These are phyloP conservation scores for Hibiscus mutabilis DNA, from an alignment of 345 rosid genomes.

Conservation along the genomic window DNA sequence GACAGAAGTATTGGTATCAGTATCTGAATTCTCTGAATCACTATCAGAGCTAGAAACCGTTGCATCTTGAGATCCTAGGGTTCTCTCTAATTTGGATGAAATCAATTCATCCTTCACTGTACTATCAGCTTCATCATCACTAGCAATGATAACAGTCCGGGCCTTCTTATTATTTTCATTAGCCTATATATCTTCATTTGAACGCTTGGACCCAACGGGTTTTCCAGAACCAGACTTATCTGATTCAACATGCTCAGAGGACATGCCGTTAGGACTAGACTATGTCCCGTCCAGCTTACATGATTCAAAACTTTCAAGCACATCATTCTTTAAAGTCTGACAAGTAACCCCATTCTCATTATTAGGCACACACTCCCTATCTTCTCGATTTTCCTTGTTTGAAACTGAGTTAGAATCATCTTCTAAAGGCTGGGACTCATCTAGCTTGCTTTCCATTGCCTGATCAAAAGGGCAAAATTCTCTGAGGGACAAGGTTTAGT, in stretches of 20 bases:
- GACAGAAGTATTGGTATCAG: slow-evolving; percentile 33
- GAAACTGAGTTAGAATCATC: slow-evolving; percentile 13
- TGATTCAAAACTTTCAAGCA: slow-evolving; percentile 18
- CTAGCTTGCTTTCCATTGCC: slow-evolving; percentile 27
- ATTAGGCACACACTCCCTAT: slow-evolving; percentile 15
- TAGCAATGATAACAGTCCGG: no score
- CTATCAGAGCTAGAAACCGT: slow-evolving; percentile 67
- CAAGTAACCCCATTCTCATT: slow-evolving; percentile 15
- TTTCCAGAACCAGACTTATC: slow-evolving; percentile 42
- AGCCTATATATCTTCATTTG: no score
- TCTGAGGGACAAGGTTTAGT: slow-evolving; percentile 21
- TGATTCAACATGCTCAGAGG: slow-evolving; percentile 26
- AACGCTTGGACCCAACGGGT: no score
- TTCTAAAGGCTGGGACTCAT: slow-evolving; percentile 22
- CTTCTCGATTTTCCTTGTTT: slow-evolving; percentile 21
- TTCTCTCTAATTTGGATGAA: no score
- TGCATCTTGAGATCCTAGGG: no score
- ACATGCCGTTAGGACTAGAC: slow-evolving; percentile 25
- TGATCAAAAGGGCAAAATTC: slow-evolving; percentile 15
- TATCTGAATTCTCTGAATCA: slow-evolving; percentile 63
- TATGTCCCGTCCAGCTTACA: slow-evolving; percentile 18
- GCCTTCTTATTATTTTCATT: no score
- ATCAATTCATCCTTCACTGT: no score
- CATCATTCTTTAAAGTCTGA: slow-evolving; percentile 25
- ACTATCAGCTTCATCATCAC: no score